These are phyloP conservation scores for Ogataea salicorniae DNA, from an alignment of 805 yeast species.

Conservation along the genomic window DNA sequence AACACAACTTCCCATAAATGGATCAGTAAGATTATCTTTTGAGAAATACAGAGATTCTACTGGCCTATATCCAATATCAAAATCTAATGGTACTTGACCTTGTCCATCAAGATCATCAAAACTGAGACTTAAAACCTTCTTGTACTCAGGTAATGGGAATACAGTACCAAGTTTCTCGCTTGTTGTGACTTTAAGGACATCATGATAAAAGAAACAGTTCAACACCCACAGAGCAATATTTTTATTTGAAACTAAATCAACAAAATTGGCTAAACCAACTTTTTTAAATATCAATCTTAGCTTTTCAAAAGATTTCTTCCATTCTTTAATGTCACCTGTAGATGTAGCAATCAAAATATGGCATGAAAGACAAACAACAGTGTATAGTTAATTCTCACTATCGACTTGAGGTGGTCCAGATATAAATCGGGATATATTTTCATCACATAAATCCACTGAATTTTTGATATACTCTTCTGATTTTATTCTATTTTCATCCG, in stretches of 20 bases:
- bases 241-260: conserved; percentile 5
- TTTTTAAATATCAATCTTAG: conserved; percentile 9
- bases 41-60: background rate
- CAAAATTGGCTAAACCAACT: conserved; percentile 12
- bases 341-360: conserved; percentile 16
- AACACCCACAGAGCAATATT: conserved; percentile 13
- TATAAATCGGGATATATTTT: background rate
- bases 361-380: conserved; percentile 14
- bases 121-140: conserved; percentile 5
- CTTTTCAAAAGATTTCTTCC: conserved; percentile 18
- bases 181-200: conserved; percentile 21
- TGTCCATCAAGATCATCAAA: background rate
- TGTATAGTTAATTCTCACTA: conserved; percentile 9
- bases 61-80: no score
- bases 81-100: no score
- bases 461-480: conserved; percentile 5
- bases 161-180: conserved; percentile 16
- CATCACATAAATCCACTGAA: conserved; percentile 4
- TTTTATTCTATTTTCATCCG: conserved; percentile 2
- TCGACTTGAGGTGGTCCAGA: background rate
- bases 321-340: conserved; percentile 14
- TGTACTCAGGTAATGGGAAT: conserved; percentile 19
- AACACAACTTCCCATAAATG: conserved; percentile 17
- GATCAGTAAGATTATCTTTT: conserved; percentile 1
- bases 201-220: conserved; percentile 21